Base-by-base conservation (phyloP, 768 basidiomycete genomes). In the Gloeophyllum trabeum region DNA sequence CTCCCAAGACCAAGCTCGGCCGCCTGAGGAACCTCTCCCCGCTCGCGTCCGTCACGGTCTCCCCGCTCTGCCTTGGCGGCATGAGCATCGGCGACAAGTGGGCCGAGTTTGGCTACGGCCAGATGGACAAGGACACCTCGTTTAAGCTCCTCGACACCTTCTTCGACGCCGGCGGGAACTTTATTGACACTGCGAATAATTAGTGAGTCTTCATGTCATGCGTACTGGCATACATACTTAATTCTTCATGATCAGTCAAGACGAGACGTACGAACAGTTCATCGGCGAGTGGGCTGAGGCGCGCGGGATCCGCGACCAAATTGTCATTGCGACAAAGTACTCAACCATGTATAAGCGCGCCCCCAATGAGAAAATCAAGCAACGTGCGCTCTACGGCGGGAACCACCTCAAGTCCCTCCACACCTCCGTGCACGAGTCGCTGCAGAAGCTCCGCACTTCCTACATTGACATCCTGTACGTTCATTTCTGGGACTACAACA, bases 391-490 rank as follows among this genome's bases (percentile, higher is more conserved):
- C 56, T 70, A 61, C 47, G 46, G 45, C n/a, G 67, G 69, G 7
- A 71, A 70, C 57, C 47, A 55, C 47, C 45, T 57, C 40, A 67
- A 68, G 50, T 54, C 49, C 1, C 41, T 66, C 32, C 47, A 45
- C 24, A 18, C 60, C 35, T 62, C 57, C 4, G 50, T 58, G 22
- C 60, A 62, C 0, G 65, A 60, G 4, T 64, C 61, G 0, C 60
- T 67, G 4, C 48, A 43, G 18, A 61, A 64, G 3, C 51, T 68
- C 16, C 45, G 54, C 18, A 68, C 64, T 2, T 22, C 59, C 14
- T 63, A 64, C 47, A 43, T 66, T 34, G 65, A 66, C 39, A 51
- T 66, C 5, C 57, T 75, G 30, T 70, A 72, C 44, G 63, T 70
- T 24, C 72, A 73, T 36, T 49, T 61, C 13, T 68, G 58, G 26